Evolutionary conservation across 441 rosid genomes (phyloP).

Genomic region (Flueggea neowawraea): DNA sequence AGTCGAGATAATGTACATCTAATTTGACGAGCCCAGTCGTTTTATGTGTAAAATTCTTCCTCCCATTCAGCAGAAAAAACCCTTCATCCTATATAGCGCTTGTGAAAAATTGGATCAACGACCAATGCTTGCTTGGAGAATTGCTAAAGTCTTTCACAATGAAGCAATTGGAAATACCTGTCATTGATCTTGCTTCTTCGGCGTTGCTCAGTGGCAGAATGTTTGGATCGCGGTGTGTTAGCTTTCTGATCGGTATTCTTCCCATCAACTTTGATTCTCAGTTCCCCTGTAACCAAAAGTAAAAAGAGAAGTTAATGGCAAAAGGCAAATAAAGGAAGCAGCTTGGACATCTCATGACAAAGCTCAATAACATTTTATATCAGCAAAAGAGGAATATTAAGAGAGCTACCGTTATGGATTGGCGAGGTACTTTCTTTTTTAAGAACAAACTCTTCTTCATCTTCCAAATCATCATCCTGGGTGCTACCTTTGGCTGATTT

Average conservation of each 20-base stretch:
- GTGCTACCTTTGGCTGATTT: constrained; percentile 67
- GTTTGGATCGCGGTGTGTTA: constrained; percentile 89
- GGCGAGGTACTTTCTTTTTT: constrained; percentile 70
- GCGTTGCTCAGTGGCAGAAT: constrained; percentile 96
- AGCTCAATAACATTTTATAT: background rate
- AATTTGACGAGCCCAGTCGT: too few relatives aligned
- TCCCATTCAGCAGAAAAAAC: too few relatives aligned
- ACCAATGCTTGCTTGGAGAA: background rate
- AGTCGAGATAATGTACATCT: too few relatives aligned
- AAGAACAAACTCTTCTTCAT: constrained; percentile 56
- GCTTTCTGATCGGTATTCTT: constrained; percentile 71
- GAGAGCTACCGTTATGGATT: constrained; percentile 43
- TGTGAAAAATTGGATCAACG: too few relatives aligned
- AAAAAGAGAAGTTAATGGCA: background rate
- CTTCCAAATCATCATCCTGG: constrained; percentile 69
- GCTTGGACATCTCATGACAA: background rate
- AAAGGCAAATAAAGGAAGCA: background rate
- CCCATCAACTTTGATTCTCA: constrained; percentile 62
- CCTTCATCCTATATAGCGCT: too few relatives aligned
- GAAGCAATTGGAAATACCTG: constrained; percentile 40
- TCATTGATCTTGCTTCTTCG: constrained; percentile 97
- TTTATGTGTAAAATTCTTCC: too few relatives aligned
- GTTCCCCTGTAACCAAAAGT: constrained; percentile 34
- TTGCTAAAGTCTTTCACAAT: background rate
- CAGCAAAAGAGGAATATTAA: background rate